Evolutionary conservation across 2,329 filamentous ascomycete species (phyloP), one percentile per base, ranked within the genome.

Genomic region (Verticillium longisporum): DNA sequence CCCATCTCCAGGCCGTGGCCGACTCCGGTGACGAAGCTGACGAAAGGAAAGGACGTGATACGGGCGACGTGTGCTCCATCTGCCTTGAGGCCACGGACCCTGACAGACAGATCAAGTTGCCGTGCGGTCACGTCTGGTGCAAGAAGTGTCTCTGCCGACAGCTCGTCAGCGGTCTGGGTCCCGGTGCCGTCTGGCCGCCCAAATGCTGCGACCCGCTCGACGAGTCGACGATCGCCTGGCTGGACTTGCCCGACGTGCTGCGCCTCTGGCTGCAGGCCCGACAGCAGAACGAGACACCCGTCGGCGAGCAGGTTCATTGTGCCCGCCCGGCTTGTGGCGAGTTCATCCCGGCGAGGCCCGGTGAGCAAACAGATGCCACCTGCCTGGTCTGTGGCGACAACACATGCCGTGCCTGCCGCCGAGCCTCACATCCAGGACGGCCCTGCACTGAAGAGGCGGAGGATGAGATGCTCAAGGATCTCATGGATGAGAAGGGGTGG

Each of bases 401-500:
- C 14, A 64, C 63, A 13, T 66, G 65, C 36, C 59, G 54, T 3
- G 15, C 9, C 31, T 66, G 65, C 32, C 55, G 53, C 41, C 31
- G 32, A 7, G 31, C n/a, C 3, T 31, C 33, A 3, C 64, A 66
- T 50, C 64, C 65, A 1, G 64, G 65, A 3, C 55, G 60, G n/a
- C 63, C 61, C 6, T 66, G 65, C 38, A 45, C 41, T 4, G 21
- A 26, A 10, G 64, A 67, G 55, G 58, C 60, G 11, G 65, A 66
- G 32, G 61, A 66, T 18, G 61, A 65, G 38, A 41, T 58, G 57
- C 34, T 65, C 2, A 74, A 84, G 11, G 74, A 78, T 54, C 71
- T 83, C 60, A 83, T 81, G 7, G 77, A 80, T 61, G 73, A 79
- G 50, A 70, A 80, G 56, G 81, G 81, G 15, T 85, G 83, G 80